Base-by-base conservation (phyloP, 164 flowering plant genomes). In the Sedum album region DNA sequence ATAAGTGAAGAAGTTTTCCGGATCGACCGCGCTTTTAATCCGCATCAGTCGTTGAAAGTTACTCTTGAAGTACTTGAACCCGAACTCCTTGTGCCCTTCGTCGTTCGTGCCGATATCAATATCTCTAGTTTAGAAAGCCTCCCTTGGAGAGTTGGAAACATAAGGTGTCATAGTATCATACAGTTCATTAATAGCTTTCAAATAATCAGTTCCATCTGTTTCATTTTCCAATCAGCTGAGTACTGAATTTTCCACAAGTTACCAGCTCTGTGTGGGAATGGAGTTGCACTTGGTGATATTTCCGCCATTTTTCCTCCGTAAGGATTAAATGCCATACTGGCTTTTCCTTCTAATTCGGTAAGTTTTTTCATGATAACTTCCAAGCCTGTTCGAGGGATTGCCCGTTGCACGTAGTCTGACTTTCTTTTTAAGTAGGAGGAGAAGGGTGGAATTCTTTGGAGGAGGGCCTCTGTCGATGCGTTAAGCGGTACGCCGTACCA, bases 281-380 rank as follows among this genome's bases (percentile, higher is more conserved):
- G 83, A 7, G 63, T 78, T 57, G 65, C 74, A 1, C 73, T 44
- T 36, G 80, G 80, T 6, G 80, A 25, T 28, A 83, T 80, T 46
- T 70, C 73, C 21, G 72, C 68, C 86, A 83, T 81, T 79, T 69
- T 79, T n/a, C 87, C 87, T 5, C 87, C 85, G 55, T 77, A 84
- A 4, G 87, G 84, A 25, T 72, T 80, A 74, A 70, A 78, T 33
- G 76, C 74, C 74, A 73, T 71, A 49, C 75, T 23, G 1, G 79
- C 80, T 0, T 25, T 11, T 0, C 78, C 80, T 67, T 76, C 81
- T 46, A 33, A 23, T n/a, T 76, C 62, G 25, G 76, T 1, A 0
- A 82, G 11, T 65, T 70, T 77, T 60, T 72, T 68, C 80, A 81
- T 79, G 0, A 84, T 51, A 31, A 78, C 84, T 31, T 76, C 76